Base-by-base conservation (phyloP, 2,329 filamentous ascomycete species). In the Penicillium sp. region DNA sequence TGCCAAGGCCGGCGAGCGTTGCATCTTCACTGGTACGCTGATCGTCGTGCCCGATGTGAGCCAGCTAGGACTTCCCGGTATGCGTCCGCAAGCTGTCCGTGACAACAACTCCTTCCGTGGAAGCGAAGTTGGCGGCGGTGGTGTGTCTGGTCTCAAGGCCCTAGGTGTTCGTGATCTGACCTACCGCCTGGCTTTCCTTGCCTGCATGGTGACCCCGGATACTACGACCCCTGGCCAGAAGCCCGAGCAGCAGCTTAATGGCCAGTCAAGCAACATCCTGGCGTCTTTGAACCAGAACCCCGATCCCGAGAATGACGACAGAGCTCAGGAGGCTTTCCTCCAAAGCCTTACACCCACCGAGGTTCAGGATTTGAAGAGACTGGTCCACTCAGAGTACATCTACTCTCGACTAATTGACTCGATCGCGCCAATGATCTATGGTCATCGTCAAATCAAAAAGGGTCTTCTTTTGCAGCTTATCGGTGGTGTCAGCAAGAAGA, bases 11-110 rank as follows among this genome's bases (percentile, higher is more conserved):
- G 93, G 93, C 54, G 93, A 98, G 71, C 96, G 95, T 71, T 98
- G 93, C 68, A 88, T 98, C 62, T 98, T 98, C 69, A 97, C 91
- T 0, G 93, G 93, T 54, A 90, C 90, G 4, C 73, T 97, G 54
- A 97, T 98, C 50, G 93, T 98, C 14, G 89, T 98, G 27, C 93
- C 93, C 0, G 93, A 98, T 67, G 89, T 98, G 50, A 95, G 89
- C 64, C 93, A 97, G 67, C 81, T 98, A 46, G 86, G 90, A 31
- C 81, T 97, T 24, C 93, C 93, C 2, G 93, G 93, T 39, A 78
- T 89, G 20, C 79, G 86, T 46, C 86, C 89, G 13, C 89, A 89
- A 50, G 87, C 90, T 16, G 81, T 91, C 29, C 82, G 91, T 50
- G 91, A 97, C 62, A 89, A 87, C 51, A 80, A 82, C 40, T 85